These are phyloP conservation scores for Epithemia pelagica DNA, from an alignment of 108 stramenopile genomes.

Conservation along the genomic window DNA sequence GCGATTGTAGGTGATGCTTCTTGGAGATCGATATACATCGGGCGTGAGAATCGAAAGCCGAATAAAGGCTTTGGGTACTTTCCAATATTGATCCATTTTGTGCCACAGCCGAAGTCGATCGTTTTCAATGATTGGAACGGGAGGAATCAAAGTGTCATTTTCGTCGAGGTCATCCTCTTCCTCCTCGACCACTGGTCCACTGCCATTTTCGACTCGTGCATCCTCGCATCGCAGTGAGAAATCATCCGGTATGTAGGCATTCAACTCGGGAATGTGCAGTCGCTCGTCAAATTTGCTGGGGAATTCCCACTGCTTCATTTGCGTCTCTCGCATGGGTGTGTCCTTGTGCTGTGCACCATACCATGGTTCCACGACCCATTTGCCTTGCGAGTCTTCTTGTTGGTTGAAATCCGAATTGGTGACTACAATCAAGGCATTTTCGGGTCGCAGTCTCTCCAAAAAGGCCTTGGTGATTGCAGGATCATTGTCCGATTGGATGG, in stretches of 20 bases:
- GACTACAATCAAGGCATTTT: constrained; percentile 64
- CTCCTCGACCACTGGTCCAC: no score
- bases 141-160: constrained; percentile 25
- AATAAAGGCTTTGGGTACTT: constrained; percentile 71
- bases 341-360: constrained; percentile 86
- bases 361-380: constrained; percentile 73
- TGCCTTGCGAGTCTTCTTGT: constrained; percentile 25
- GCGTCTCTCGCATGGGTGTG: constrained; percentile 31
- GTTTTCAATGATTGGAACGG: constrained; percentile 41
- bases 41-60: constrained; percentile 62
- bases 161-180: constrained; percentile 21
- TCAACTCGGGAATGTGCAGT: constrained; percentile 65
- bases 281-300: constrained; percentile 40
- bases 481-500: constrained; percentile 47
- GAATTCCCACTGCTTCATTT: constrained; percentile 53
- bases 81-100: constrained; percentile 75
- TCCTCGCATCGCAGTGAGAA: constrained; percentile 75
- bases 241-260: constrained; percentile 74
- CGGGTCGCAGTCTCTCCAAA: constrained; percentile 62
- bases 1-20: constrained; percentile 74
- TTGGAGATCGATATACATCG: constrained; percentile 60
- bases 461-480: constrained; percentile 51
- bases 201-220: no score
- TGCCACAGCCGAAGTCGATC: constrained; percentile 69
- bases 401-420: constrained; percentile 44